Base-by-base conservation (phyloP, 345 rosid genomes). In the Carallia pectinifolia region DNA sequence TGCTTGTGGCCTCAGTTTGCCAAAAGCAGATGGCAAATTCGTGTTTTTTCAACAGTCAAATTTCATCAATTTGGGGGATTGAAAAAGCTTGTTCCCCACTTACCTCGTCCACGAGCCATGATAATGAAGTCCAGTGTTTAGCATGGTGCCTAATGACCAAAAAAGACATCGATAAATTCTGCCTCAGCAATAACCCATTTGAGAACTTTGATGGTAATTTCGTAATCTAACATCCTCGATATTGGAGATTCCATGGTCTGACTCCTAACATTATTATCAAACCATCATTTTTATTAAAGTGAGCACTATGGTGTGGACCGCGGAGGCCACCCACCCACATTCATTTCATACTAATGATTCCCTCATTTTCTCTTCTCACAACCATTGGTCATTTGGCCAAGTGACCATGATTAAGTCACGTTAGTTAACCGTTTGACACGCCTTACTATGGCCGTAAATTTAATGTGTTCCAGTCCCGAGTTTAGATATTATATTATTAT, bases 41-140 rank as follows among this genome's bases (percentile, higher is more conserved):
- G 73, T 67, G 74, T 7, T 2, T 39, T 23, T 70, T 75, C 67
- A 39, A 47, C 6, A 74, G 85, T 85, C 86, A 87, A 88, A 88
- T 69, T 72, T 79, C 86, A 83, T 74, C 80, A 72, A 77, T 75
- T 82, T 80, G 44, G 78, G 83, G 80, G 85, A 71, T 67, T 81
- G 68, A 75, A 67, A 60, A 53, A 65, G 73, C 69, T 63, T 85
- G 87, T 80, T 82, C 81, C 85, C 88, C 90, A 88, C 88, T 88
- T 48, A 75, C 74, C 63, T 17, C 69, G 23, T 60, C 74, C 81
- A 71, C 1, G 50, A 12, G 0, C 50, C 50, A 44, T 66, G 73
- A 83, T 81, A 70, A 79, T 70, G 61, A 76, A 71, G 44, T 65
- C 71, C 66, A 62, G 30, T 10, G 17, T 69, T 66, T 36, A 47